phyloP scores from a whole-genome alignment of 2,329 filamentous ascomycete genomes.

The Microsporum audouinii region DNA sequence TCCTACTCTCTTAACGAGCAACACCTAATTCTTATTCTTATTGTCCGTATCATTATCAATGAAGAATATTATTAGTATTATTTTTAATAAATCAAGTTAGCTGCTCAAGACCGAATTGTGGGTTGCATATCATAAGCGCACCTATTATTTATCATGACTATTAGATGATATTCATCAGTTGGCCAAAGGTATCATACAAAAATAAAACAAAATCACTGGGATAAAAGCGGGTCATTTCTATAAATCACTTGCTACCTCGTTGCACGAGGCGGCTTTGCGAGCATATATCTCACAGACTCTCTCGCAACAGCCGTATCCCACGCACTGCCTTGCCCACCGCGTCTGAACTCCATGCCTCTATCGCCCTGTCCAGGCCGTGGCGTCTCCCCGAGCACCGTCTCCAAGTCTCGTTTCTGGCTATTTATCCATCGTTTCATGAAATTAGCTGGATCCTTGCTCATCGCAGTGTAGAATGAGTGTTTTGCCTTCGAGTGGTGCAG shows the following conservation, averaged over 20 bases:
- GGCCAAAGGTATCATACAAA: not conserved
- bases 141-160: not conserved
- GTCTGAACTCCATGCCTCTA: slow-evolving; percentile 36
- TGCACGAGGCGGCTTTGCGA: slow-evolving; percentile 36
- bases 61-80: not conserved
- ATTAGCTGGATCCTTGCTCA: slow-evolving; percentile 68
- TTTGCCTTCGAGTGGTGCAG: slow-evolving; percentile 78
- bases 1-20: not conserved
- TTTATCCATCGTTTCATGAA: slow-evolving; percentile 84
- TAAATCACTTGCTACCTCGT: not conserved
- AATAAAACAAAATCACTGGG: not conserved
- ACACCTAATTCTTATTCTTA: not conserved
- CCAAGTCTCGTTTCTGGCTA: slow-evolving; percentile 81
- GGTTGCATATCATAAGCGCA: not conserved
- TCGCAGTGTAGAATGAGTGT: slow-evolving; percentile 69
- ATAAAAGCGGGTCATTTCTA: not conserved
- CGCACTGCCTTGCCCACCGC: slow-evolving; percentile 46
- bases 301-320: slow-evolving; percentile 52
- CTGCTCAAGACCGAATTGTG: not conserved
- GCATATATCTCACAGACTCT: slow-evolving; percentile 51
- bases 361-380: slow-evolving; percentile 45
- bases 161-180: not conserved
- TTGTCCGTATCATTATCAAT: not conserved
- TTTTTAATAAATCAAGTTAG: not conserved
- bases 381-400: slow-evolving; percentile 75